Conservation (phyloP, 768 basidiomycete genomes). For the Suillus cothurnatus region DNA sequence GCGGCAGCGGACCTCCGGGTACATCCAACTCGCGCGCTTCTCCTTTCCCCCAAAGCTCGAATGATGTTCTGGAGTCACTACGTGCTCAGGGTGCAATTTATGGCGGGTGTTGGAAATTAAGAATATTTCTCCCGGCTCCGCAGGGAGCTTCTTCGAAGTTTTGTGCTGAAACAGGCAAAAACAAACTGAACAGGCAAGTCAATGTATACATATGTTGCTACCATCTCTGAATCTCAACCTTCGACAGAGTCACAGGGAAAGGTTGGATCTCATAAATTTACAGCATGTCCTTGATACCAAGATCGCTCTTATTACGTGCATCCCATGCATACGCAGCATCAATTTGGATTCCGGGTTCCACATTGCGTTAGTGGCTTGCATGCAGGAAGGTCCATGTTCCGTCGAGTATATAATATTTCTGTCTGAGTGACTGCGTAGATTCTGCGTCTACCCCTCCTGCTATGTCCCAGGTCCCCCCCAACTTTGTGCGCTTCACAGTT, state of each 20-base stretch:
- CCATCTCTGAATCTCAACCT: not conserved
- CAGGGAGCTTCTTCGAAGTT: not conserved
- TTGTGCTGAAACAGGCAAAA: not conserved
- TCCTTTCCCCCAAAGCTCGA: not conserved
- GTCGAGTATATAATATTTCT: not conserved
- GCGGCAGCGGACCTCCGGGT: not conserved
- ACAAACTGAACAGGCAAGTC: not conserved
- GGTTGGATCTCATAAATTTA: not conserved
- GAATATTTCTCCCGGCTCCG: not conserved
- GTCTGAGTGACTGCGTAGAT: not conserved
- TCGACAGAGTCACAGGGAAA: not conserved
- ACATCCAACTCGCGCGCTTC: not conserved
- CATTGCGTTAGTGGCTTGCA: not conserved
- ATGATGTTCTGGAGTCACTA: not conserved
- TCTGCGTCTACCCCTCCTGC: not conserved
- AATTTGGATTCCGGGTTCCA: not conserved
- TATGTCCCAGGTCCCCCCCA: not conserved
- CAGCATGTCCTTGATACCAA: not conserved
- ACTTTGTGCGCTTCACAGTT: not conserved
- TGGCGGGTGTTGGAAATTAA: not conserved
- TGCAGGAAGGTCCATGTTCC: not conserved
- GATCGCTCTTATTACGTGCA: not conserved
- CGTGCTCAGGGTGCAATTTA: not conserved
- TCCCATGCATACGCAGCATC: not conserved
- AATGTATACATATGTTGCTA: not conserved